These are phyloP conservation scores for Phymatotrichopsis omnivora DNA, from an alignment of 2,329 filamentous ascomycete genomes.

Conservation along the genomic window DNA sequence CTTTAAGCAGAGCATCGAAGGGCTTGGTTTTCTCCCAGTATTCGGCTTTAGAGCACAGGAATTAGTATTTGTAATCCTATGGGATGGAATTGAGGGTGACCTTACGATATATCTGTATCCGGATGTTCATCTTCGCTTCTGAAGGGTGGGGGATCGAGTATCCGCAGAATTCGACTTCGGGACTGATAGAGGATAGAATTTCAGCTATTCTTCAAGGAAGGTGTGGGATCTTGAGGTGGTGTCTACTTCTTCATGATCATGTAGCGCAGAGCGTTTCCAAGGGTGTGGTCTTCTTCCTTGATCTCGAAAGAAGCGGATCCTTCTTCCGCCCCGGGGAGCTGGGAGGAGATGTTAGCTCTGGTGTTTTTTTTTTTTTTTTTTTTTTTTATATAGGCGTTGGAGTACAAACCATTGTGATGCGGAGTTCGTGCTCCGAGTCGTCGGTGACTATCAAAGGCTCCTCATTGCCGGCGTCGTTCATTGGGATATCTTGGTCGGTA, in stretches of 20 bases:
- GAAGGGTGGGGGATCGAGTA: conserved; percentile 97
- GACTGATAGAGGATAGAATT: conserved; percentile 44
- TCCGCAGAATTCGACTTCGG: conserved; percentile 93
- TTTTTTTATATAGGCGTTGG: too few species aligned
- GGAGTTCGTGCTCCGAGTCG: too few species aligned
- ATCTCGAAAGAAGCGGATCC: conserved; percentile 94
- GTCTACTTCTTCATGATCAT: conserved; percentile 99
- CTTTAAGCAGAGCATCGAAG: conserved; percentile 79
- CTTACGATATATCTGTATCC: conserved; percentile 93
- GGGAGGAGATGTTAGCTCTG: too few species aligned
- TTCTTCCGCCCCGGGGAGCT: conserved; percentile 42
- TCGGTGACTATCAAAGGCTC: too few species aligned
- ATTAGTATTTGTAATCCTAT: conserved; percentile 2
- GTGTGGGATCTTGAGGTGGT: conserved; percentile 35
- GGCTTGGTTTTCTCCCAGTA: conserved; percentile 63
- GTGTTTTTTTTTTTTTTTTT: too few species aligned
- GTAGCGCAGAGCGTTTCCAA: conserved; percentile 87
- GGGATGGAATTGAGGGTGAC: conserved; percentile 18
- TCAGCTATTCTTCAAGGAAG: conserved; percentile 1
- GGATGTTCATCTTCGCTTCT: conserved; percentile 90
- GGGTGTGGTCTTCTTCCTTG: conserved; percentile 82
- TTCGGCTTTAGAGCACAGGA: conserved; percentile 13
- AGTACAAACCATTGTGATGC: too few species aligned
- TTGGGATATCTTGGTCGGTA: too few species aligned
- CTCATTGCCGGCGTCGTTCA: too few species aligned